phyloP scores from a whole-genome alignment of 129 eudicot genomes.

The Tagetes patula region DNA sequence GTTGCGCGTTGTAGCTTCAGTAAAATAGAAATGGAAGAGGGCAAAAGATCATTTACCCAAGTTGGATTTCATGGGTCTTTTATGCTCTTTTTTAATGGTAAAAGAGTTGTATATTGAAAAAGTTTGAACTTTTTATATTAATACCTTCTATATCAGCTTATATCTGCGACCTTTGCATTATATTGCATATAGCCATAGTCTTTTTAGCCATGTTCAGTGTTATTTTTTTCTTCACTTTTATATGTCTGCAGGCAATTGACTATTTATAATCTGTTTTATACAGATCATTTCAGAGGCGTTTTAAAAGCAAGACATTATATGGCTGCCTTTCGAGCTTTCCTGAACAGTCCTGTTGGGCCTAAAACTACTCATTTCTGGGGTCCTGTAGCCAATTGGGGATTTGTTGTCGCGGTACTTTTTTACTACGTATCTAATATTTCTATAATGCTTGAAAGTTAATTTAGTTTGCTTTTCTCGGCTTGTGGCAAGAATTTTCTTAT shows the following conservation, averaged over 20 bases:
- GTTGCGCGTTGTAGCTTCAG: neutral
- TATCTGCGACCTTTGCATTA: neutral
- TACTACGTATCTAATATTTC: neutral
- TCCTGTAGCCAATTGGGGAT: conserved; percentile 87
- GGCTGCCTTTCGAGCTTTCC: conserved; percentile 73
- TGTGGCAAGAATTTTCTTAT: neutral
- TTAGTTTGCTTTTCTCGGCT: neutral
- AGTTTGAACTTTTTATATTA: neutral
- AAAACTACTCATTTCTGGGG: conserved; percentile 93
- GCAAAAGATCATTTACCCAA: neutral
- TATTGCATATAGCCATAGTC: neutral
- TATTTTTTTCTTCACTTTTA: neutral
- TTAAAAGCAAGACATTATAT: conserved; percentile 26
- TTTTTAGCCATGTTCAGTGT: neutral
- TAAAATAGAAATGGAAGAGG: neutral
- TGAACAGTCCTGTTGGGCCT: conserved; percentile 90
- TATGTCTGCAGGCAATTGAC: neutral
- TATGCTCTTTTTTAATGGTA: neutral
- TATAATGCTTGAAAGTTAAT: conserved; percentile 7
- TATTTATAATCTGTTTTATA: conserved; percentile 4
- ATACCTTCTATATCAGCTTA: neutral
- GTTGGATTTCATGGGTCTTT: conserved; percentile 15
- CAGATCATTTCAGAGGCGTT: conserved; percentile 19
- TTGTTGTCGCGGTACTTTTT: conserved; percentile 62
- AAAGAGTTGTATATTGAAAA: neutral